These are phyloP conservation scores for Aureobasidium sp. DNA, from an alignment of 2,329 filamentous ascomycete genomes.

Conservation along the genomic window DNA sequence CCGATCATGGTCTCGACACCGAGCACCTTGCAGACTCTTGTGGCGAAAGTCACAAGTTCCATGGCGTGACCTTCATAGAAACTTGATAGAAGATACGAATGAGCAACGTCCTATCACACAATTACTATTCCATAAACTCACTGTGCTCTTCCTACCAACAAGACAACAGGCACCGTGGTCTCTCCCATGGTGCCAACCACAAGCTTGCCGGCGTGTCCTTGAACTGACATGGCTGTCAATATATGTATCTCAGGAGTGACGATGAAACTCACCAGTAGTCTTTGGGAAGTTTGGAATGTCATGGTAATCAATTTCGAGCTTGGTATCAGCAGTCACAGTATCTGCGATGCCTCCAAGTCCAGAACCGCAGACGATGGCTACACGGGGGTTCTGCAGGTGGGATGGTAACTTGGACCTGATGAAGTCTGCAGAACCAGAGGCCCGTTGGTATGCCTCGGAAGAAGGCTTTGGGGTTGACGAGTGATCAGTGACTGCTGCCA, in stretches of 20 bases:
- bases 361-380: conserved; percentile 58
- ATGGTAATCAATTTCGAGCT: conserved; percentile 47
- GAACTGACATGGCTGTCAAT: conserved; percentile 19
- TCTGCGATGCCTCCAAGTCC: conserved; percentile 53
- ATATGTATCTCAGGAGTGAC: background rate
- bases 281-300: conserved; percentile 53
- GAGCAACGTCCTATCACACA: conserved; percentile 1
- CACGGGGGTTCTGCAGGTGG: conserved; percentile 38
- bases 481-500: conserved; percentile 15
- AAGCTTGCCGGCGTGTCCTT: conserved; percentile 55
- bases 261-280: conserved; percentile 44
- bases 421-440: conserved; percentile 42
- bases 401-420: conserved; percentile 43
- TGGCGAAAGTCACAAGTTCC: conserved; percentile 53
- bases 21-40: conserved; percentile 54
- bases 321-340: conserved; percentile 42
- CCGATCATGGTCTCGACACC: conserved; percentile 52
- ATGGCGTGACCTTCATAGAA: conserved; percentile 61
- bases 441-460: conserved; percentile 31
- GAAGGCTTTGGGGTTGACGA: background rate
- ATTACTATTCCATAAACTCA: conserved; percentile 31
- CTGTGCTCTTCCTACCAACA: conserved; percentile 58
- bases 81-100: conserved; percentile 30
- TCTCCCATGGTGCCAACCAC: conserved; percentile 52
- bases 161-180: conserved; percentile 46